phyloP scores from a whole-genome alignment of 371 early-diverging fungal genomes.

The Apophysomyces ossiformis region DNA sequence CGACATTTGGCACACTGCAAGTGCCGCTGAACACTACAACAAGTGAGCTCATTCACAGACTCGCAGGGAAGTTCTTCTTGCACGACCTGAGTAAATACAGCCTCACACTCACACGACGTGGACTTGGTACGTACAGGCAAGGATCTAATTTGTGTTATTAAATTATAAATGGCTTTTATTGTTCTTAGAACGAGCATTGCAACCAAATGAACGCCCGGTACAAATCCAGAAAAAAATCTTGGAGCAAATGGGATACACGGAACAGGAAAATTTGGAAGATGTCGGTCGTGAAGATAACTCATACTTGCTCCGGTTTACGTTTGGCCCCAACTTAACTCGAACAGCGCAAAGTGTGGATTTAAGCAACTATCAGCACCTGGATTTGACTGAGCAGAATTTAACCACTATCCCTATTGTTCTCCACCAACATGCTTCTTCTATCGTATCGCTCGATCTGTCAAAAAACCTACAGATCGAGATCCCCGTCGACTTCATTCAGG shows the following conservation, averaged over 20 bases:
- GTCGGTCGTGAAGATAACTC: slow-evolving; percentile 87
- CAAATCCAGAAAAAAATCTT: slow-evolving; percentile 70
- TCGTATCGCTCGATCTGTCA: slow-evolving; percentile 75
- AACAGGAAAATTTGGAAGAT: slow-evolving; percentile 76
- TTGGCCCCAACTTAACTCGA: slow-evolving; percentile 68
- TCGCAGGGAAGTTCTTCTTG: slow-evolving; percentile 79
- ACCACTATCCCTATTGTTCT: slow-evolving; percentile 76
- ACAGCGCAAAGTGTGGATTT: slow-evolving; percentile 35
- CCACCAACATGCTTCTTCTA: slow-evolving; percentile 65
- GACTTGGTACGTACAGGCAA: slow-evolving; percentile 46
- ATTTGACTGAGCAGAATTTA: slow-evolving; percentile 63
- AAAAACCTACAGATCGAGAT: slow-evolving; percentile 72
- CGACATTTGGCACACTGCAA: slow-evolving; percentile 77
- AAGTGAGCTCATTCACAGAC: slow-evolving; percentile 67
- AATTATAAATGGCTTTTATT: not conserved
- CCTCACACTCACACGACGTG: slow-evolving; percentile 65
- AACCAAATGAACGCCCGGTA: slow-evolving; percentile 71
- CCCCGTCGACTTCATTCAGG: slow-evolving; percentile 77
- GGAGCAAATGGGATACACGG: slow-evolving; percentile 80
- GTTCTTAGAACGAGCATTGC: slow-evolving; percentile 65
- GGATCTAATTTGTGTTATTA: not conserved
- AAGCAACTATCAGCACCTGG: slow-evolving; percentile 51
- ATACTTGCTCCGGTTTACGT: slow-evolving; percentile 78
- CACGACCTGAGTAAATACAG: slow-evolving; percentile 73
- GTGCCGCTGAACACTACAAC: slow-evolving; percentile 72